Percentiles rank a stretch among this genome's conserved stretches.
phyloP scores from a whole-genome alignment of 2,329 filamentous ascomycete species.

The Phaeophleospora eucalypticola region DNA sequence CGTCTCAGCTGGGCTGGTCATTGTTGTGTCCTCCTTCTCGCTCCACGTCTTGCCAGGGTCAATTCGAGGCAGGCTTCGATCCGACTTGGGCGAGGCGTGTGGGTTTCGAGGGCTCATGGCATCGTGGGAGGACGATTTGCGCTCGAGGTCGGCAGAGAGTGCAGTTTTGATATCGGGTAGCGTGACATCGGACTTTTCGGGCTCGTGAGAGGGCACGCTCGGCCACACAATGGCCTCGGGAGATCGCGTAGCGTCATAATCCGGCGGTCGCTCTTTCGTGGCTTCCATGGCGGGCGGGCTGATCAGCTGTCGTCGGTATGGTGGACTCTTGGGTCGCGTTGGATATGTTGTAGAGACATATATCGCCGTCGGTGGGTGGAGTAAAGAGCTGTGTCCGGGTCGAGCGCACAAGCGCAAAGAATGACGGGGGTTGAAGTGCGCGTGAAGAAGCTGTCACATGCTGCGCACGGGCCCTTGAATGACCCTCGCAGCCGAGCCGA shows the following conservation, averaged over 20 bases:
- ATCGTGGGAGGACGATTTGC: conserved; percentile 27
- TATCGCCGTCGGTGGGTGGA: conserved; percentile 1
- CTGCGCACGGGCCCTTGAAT: not conserved
- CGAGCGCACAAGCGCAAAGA: not conserved
- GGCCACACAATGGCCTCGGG: conserved; percentile 27
- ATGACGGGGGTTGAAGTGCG: not conserved
- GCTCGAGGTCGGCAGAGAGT: conserved; percentile 37
- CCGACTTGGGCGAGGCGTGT: conserved; percentile 23
- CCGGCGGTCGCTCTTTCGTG: conserved; percentile 37
- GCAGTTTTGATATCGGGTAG: conserved; percentile 45
- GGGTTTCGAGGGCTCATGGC: conserved; percentile 8
- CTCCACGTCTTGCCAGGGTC: conserved; percentile 32
- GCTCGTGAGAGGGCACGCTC: conserved; percentile 14
- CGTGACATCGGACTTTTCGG: conserved; percentile 31
- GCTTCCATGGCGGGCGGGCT: conserved; percentile 25
- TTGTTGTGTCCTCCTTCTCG: conserved; percentile 31
- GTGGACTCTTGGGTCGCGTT: conserved; percentile 15
- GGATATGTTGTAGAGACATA: conserved; percentile 11
- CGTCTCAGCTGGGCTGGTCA: conserved; percentile 44
- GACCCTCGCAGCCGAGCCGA: not conserved
- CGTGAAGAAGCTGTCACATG: not conserved
- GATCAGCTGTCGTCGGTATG: conserved; percentile 21
- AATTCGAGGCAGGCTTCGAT: conserved; percentile 32
- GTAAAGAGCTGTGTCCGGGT: not conserved
- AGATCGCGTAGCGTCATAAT: conserved; percentile 36